These are phyloP conservation scores for Acacia crassicarpa DNA, from an alignment of 306 rosid species.

Conservation along the genomic window DNA sequence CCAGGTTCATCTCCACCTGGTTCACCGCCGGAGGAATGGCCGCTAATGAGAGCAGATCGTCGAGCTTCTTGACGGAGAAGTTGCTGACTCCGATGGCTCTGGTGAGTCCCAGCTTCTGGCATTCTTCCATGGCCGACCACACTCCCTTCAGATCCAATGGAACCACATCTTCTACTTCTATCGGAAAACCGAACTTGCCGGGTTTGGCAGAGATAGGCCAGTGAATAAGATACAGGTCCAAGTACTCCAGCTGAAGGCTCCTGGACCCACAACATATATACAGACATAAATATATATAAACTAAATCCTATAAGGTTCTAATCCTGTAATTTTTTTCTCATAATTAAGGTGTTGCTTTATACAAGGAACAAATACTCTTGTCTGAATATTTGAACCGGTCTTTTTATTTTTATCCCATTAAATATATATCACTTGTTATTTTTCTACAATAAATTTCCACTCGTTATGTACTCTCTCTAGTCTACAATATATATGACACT, in stretches of 20 bases:
- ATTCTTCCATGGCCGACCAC: slow-evolving; percentile 52
- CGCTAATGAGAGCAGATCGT: slow-evolving; percentile 36
- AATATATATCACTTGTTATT: too few species aligned
- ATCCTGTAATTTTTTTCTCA: too few species aligned
- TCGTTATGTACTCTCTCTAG: too few species aligned
- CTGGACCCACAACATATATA: slow-evolving; percentile 11
- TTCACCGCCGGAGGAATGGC: slow-evolving; percentile 42
- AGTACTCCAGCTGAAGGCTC: slow-evolving; percentile 45
- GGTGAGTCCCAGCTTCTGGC: slow-evolving; percentile 45
- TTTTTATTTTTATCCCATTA: too few species aligned
- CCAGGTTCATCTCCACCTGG: slow-evolving; percentile 72
- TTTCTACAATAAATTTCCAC: too few species aligned
- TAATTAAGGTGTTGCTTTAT: too few species aligned
- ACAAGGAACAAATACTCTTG: too few species aligned
- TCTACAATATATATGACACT: too few species aligned
- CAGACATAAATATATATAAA: too few species aligned
- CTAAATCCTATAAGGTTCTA: too few species aligned
- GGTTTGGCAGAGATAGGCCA: slow-evolving; percentile 48
- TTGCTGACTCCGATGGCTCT: slow-evolving; percentile 60
- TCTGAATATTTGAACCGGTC: too few species aligned
- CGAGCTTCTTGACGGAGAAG: slow-evolving; percentile 52
- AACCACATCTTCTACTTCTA: slow-evolving; percentile 35
- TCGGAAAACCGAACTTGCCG: slow-evolving; percentile 40
- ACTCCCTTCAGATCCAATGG: slow-evolving; percentile 54
- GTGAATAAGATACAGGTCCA: slow-evolving; percentile 53